phyloP scores from a whole-genome alignment of 371 early-diverging fungal genomes.

The Blyttiomyces sp. region DNA sequence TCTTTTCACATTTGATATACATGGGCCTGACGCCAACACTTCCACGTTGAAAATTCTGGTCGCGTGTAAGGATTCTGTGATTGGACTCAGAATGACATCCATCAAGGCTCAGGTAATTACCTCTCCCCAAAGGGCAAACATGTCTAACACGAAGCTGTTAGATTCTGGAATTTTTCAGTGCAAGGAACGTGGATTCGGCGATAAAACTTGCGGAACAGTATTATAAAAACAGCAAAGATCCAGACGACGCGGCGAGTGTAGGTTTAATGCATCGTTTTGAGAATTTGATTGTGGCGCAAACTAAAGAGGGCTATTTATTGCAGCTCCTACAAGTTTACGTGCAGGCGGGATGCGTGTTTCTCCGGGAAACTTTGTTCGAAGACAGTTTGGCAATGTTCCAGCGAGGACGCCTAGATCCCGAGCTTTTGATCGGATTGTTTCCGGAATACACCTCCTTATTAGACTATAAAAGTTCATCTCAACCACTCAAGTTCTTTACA shows the following conservation, averaged over 20 bases:
- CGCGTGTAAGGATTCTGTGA: conserved; percentile 58
- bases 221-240: conserved; percentile 14
- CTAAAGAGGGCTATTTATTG: background rate
- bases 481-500: background rate
- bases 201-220: conserved; percentile 45
- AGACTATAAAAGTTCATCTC: background rate
- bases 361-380: conserved; percentile 67
- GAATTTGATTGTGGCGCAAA: background rate
- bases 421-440: conserved; percentile 32
- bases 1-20: conserved; percentile 24
- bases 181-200: conserved; percentile 53
- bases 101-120: conserved; percentile 52
- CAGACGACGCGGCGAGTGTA: conserved; percentile 2
- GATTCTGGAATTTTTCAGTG: conserved; percentile 42
- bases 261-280: background rate
- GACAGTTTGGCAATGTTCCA: conserved; percentile 60
- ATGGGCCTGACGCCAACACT: background rate
- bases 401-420: conserved; percentile 65
- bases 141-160: background rate
- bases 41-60: conserved; percentile 47
- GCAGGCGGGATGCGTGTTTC: conserved; percentile 57
- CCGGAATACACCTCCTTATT: background rate
- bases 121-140: background rate
- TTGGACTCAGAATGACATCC: conserved; percentile 63
- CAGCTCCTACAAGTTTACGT: conserved; percentile 3